Conservation (phyloP, 1,139 yeast genomes). For the Torulaspora pretoriensis region DNA sequence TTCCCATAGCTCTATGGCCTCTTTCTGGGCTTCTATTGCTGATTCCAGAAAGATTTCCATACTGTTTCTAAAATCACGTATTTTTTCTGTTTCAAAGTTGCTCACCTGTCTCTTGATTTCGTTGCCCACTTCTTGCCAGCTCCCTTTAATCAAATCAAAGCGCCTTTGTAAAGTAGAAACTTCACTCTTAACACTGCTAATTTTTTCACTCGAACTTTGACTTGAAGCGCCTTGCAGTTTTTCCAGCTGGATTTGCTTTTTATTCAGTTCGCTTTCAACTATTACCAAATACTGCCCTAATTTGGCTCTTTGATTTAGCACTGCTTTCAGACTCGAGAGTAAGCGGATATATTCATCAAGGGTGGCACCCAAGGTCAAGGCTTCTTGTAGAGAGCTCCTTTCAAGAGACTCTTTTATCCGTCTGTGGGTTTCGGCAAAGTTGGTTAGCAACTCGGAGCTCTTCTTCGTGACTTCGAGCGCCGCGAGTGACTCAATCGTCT, state of each 20-base stretch:
- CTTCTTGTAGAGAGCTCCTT: conserved; percentile 79
- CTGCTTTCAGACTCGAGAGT: conserved; percentile 68
- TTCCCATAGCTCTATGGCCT: conserved; percentile 92
- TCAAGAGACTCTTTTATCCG: conserved; percentile 72
- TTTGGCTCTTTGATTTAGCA: conserved; percentile 72
- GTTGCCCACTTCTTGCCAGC: conserved; percentile 57
- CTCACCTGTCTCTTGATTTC: conserved; percentile 67
- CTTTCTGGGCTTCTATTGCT: conserved; percentile 90
- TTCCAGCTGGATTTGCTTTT: conserved; percentile 47
- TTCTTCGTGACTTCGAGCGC: conserved; percentile 70
- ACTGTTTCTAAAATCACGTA: conserved; percentile 81
- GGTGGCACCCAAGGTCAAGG: conserved; percentile 79
- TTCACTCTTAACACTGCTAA: conserved; percentile 52
- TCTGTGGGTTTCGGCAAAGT: conserved; percentile 68
- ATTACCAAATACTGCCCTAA: conserved; percentile 58
- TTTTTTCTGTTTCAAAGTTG: conserved; percentile 67
- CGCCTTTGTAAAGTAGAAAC: conserved; percentile 56
- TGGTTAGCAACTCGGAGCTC: conserved; percentile 55
- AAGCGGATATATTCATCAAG: conserved; percentile 82
- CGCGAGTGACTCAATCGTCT: conserved; percentile 53
- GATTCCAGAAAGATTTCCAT: conserved; percentile 90
- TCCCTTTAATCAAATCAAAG: conserved; percentile 51
- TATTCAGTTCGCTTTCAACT: conserved; percentile 47
- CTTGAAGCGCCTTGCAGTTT: conserved; percentile 50
- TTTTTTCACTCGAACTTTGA: conserved; percentile 60